Evolutionary conservation across 2,329 filamentous ascomycete species (phyloP), one percentile per base, ranked within the genome.

Genomic region (Cytospora schulzeri): DNA sequence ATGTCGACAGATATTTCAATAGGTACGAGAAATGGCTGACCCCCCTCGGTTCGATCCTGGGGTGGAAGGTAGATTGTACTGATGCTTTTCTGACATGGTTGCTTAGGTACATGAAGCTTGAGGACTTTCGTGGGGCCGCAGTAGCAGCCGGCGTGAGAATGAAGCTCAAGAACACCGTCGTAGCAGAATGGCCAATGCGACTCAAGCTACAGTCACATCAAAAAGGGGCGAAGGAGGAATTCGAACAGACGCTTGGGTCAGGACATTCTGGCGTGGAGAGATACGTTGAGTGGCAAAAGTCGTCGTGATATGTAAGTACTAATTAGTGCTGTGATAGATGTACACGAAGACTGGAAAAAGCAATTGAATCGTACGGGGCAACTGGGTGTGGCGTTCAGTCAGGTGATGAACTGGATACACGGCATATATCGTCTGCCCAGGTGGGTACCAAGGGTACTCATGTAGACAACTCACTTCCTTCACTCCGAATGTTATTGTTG

Each of bases 181-280:
- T 60, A 15, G 58, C 38, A 17, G n/a, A 60, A 19, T 60, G 50
- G 58, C 58, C 58, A 4, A 41, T 60, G 50, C 38, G 12, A 38
- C 19, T 60, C 11, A 60, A 60, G 33, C 24, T 54, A 0, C 24
- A 19, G 24, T 50, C 33, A 7, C 14, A 38, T 3, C 24, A 41
- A 15, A 35, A 24, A 8, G 58, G 58, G 5, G 33, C 58, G 14
- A 33, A 60, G n/a, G 58, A 54, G 19, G 58, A 45, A 9, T 60
- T 60, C 3, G 50, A 54, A 4, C 33, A n/a, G 8, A 22, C 28
- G 19, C 11, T 60, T 3, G 15, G 58, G 1, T 19, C 17, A 0
- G 50, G 50, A 17, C 11, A 41, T 41, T 17, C 50, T 2, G 29
- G 50, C 24, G 22, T 29, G 3, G 58, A 60, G 33, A 28, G 58